phyloP scores from a whole-genome alignment of 2,329 filamentous ascomycete genomes.

The Aureobasidium namibiae region DNA sequence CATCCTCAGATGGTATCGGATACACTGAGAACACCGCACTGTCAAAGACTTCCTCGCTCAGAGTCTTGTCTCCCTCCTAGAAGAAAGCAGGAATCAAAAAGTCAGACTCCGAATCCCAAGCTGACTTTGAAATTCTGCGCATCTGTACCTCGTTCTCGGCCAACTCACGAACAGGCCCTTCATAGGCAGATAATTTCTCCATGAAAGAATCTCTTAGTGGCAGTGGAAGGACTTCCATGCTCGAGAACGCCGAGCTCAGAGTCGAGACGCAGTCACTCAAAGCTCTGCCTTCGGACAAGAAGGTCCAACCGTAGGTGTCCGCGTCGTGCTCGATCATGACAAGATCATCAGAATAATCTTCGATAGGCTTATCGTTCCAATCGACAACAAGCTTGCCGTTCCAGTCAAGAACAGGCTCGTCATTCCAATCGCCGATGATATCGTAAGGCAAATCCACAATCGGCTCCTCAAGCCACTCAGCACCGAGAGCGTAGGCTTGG shows the following conservation, averaged over 20 bases:
- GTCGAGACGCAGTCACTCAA: neutral
- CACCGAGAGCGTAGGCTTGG: neutral
- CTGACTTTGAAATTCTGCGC: neutral
- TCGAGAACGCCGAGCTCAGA: neutral
- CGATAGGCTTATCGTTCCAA: neutral
- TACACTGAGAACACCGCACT: neutral
- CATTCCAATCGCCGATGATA: neutral
- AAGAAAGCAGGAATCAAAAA: constrained; percentile 6
- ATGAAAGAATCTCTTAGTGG: neutral
- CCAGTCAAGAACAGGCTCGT: neutral
- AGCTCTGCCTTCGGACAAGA: neutral
- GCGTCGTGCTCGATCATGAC: constrained; percentile 1
- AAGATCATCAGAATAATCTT: neutral
- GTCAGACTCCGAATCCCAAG: neutral
- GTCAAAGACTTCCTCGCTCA: neutral
- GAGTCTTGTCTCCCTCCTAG: neutral
- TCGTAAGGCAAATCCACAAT: neutral
- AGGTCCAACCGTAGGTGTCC: neutral
- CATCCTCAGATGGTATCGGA: neutral
- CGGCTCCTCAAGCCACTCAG: neutral
- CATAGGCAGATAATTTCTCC: neutral
- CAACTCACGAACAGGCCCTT: neutral
- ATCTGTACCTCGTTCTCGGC: neutral
- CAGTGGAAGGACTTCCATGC: neutral
- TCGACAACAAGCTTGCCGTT: neutral